Conservation (phyloP, 2,329 filamentous ascomycete species). For the Phyllosticta paracitricarpa region DNA sequence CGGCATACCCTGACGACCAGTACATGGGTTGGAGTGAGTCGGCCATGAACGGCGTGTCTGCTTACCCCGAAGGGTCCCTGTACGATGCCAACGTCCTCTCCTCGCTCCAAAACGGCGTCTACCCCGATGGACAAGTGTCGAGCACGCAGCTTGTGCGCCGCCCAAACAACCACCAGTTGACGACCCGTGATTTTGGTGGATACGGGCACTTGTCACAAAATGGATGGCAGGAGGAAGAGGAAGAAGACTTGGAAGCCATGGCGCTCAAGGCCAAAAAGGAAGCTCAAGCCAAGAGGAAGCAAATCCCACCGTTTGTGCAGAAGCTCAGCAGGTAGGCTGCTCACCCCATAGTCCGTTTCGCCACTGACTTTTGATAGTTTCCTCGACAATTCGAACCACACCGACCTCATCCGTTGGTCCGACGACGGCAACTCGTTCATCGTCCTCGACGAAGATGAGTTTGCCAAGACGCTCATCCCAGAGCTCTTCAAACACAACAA, state of each 20-base stretch:
- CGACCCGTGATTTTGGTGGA: conserved; percentile 19
- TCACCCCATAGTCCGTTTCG: not conserved
- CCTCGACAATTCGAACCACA: conserved; percentile 84
- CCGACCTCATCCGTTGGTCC: conserved; percentile 92
- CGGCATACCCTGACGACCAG: conserved; percentile 20
- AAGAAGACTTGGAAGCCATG: conserved; percentile 69
- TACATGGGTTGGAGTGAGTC: conserved; percentile 26
- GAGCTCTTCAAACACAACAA: conserved; percentile 74
- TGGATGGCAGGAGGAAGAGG: conserved; percentile 56
- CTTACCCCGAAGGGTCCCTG: conserved; percentile 27
- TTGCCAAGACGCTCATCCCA: conserved; percentile 62
- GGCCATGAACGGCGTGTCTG: conserved; percentile 17
- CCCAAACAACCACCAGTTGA: conserved; percentile 37
- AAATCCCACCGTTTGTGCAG: conserved; percentile 95
- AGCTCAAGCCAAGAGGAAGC: conserved; percentile 79
- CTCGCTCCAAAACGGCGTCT: conserved; percentile 13
- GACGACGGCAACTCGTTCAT: conserved; percentile 95
- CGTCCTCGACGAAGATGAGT: conserved; percentile 89
- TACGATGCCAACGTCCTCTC: conserved; percentile 23
- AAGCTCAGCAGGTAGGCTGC: conserved; percentile 81
- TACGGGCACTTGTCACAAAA: conserved; percentile 34
- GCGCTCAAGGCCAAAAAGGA: conserved; percentile 78
- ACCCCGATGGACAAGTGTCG: conserved; percentile 17
- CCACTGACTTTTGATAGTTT: conserved; percentile 52
- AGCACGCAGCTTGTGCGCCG: conserved; percentile 36